Percentiles rank a stretch among this genome's conserved stretches.
phyloP scores from a whole-genome alignment of 345 rosid genomes.

The Ailanthus altissimus region DNA sequence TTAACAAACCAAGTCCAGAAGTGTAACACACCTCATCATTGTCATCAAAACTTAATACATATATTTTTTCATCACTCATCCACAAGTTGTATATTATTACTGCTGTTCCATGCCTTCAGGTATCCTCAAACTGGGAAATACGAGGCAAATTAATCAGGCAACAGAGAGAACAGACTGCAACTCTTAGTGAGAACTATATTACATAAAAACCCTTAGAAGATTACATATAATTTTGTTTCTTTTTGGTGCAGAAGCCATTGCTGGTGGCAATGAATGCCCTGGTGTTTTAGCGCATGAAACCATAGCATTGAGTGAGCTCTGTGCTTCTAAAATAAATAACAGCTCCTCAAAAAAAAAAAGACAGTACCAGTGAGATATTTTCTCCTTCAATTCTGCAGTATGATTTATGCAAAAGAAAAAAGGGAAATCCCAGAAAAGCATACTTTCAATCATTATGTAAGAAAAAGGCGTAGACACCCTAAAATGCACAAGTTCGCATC shows the following conservation, averaged over 20 bases:
- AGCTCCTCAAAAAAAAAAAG: not conserved
- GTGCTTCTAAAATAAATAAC: not conserved
- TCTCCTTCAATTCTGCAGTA: not conserved
- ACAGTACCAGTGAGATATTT: not conserved
- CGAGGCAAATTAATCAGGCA: conserved; percentile 26
- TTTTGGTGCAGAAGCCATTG: no score
- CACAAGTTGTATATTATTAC: conserved; percentile 83
- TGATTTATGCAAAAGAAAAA: not conserved
- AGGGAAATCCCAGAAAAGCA: not conserved
- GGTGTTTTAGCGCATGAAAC: no score
- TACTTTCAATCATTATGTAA: not conserved
- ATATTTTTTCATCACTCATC: conserved; percentile 93
- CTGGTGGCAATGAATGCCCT: no score
- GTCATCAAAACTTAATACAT: conserved; percentile 90
- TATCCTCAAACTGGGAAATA: conserved; percentile 72
- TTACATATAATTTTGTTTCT: no score
- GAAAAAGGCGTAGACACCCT: not conserved
- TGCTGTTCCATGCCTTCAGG: conserved; percentile 85
- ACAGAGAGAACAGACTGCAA: conserved; percentile 5
- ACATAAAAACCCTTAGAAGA: not conserved
- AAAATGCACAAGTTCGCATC: not conserved
- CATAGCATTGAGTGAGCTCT: not conserved
- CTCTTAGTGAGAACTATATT: not conserved
- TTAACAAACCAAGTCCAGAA: not conserved
- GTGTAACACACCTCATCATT: conserved; percentile 67